Conservation (phyloP, 345 rosid species). For the Eucalyptus pauciflora region DNA sequence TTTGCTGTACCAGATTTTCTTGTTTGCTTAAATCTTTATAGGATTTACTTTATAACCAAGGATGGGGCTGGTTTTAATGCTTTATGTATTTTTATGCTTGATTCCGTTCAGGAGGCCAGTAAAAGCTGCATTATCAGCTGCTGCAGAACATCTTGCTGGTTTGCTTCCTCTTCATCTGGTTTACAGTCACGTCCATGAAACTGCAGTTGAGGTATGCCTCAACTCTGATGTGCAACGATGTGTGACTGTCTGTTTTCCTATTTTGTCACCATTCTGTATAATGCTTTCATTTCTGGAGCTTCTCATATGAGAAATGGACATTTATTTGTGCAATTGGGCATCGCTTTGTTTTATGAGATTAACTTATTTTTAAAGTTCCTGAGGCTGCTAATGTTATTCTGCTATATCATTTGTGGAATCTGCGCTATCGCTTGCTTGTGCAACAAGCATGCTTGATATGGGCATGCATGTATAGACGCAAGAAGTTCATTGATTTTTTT, state of each 20-base stretch:
- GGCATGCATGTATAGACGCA: background rate
- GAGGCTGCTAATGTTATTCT: background rate
- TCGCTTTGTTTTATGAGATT: background rate
- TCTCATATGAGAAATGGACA: background rate
- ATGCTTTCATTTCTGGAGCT: background rate
- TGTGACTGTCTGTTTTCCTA: background rate
- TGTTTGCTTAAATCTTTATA: background rate
- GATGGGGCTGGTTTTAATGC: background rate
- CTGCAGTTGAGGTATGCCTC: constrained; percentile 80
- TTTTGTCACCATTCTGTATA: background rate
- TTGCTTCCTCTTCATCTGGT: constrained; percentile 93
- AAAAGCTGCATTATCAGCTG: constrained; percentile 88
- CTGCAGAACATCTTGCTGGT: constrained; percentile 94
- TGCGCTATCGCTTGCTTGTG: background rate
- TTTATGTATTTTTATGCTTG: background rate
- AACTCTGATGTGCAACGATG: background rate
- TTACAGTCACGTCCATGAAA: constrained; percentile 93
- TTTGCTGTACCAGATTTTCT: background rate
- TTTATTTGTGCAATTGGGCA: background rate
- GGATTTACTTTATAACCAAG: background rate
- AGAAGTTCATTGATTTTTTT: background rate
- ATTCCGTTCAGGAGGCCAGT: constrained; percentile 53
- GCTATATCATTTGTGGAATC: background rate
- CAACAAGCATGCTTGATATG: background rate
- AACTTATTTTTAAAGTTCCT: background rate